phyloP scores from a whole-genome alignment of 1,284 basidiomycete genomes.

The Cystobasidium slooffiae region DNA sequence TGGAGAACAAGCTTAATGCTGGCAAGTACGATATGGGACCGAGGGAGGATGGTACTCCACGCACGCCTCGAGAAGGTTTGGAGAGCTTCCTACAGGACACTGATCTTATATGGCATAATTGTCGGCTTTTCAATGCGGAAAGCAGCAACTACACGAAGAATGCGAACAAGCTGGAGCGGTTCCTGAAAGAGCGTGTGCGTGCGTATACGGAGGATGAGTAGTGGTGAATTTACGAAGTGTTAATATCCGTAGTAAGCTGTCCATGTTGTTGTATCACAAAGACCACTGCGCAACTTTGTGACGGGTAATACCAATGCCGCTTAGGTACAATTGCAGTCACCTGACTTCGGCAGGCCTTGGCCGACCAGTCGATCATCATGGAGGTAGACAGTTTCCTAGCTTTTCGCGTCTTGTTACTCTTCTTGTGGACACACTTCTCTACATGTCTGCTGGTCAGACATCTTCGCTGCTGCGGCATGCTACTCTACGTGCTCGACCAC shows the following conservation, averaged over 20 bases:
- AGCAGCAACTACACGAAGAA: conserved; percentile 82
- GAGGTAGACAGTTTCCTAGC: background rate
- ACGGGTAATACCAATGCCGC: background rate
- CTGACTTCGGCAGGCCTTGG: background rate
- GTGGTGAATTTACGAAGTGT: background rate
- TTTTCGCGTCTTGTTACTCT: background rate
- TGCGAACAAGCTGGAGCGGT: conserved; percentile 76
- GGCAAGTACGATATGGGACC: conserved; percentile 75
- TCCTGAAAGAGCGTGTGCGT: conserved; percentile 54
- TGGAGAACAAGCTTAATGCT: conserved; percentile 88
- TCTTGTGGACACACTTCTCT: background rate
- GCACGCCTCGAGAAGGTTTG: conserved; percentile 38
- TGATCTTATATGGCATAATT: conserved; percentile 86
- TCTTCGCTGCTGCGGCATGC: conserved; percentile 3
- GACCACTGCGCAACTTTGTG: background rate
- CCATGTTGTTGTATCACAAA: conserved; percentile 9
- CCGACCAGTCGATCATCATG: background rate
- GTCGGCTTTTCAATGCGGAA: conserved; percentile 84
- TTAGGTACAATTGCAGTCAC: background rate
- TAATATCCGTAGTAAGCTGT: too few species aligned
- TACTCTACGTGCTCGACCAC: background rate
- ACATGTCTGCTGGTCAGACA: conserved; percentile 22
- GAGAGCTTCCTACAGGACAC: conserved; percentile 32
- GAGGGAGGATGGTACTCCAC: conserved; percentile 69
- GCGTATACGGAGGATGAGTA: conserved; percentile 33